Conservation (phyloP, 2,329 filamentous ascomycete species). For the Zymoseptoria brevis region DNA sequence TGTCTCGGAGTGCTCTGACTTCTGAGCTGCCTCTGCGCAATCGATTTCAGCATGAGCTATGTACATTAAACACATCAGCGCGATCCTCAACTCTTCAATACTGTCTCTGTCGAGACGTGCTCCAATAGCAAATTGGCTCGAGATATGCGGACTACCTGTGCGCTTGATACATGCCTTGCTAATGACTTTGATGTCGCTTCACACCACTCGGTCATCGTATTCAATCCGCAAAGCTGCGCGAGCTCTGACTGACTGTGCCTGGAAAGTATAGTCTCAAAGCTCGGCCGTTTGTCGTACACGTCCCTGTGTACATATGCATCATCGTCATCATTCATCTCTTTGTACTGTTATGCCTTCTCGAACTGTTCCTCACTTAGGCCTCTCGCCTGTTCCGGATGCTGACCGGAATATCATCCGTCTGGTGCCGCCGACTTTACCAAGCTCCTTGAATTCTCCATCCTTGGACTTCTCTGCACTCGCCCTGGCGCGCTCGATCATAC, state of each 20-base stretch:
- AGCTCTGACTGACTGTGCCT: background rate
- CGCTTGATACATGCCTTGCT: background rate
- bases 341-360: background rate
- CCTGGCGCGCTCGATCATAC: slow-evolving; percentile 71
- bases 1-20: background rate
- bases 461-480: slow-evolving; percentile 46
- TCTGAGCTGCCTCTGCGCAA: background rate
- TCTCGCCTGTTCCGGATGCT: background rate
- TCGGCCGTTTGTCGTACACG: background rate
- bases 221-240: background rate
- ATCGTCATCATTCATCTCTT: background rate
- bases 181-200: background rate
- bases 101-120: no score
- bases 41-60: no score
- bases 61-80: no score
- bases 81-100: no score
- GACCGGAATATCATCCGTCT: slow-evolving; percentile 58
- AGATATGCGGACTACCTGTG: background rate
- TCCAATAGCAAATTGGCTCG: background rate
- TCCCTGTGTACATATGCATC: background rate
- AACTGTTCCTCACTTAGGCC: background rate
- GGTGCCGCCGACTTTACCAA: slow-evolving; percentile 64
- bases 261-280: background rate
- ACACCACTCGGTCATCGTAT: background rate
- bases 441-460: slow-evolving; percentile 36